Base-by-base conservation (phyloP, 1,284 basidiomycete genomes). In the Phlebopus sp. region DNA sequence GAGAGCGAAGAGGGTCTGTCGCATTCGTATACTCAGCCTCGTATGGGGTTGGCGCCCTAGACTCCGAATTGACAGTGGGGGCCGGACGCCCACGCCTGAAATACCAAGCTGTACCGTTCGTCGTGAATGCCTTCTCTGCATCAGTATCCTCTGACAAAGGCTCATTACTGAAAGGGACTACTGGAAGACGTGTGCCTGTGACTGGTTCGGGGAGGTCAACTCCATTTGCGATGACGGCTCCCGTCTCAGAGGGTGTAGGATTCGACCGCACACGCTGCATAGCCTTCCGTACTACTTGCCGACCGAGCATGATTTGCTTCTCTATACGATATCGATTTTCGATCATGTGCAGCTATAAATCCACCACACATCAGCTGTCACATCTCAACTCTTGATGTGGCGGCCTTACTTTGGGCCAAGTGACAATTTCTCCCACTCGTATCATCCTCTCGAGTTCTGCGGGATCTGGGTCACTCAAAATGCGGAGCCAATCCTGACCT, bases 391-490 rank as follows among this genome's bases (percentile, higher is more conserved):
- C 15, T n/a, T 11, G 6, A 18, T 40, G n/a, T n/a, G 35, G 7
- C 31, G 27, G 13, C 47, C 69, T 46, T 55, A 95, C 88, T 72
- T 94, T 94, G 0, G 94, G 94, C 92, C 92, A 97, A 17, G 94
- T 87, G n/a, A 92, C 93, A n/a, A 82, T 67, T 68, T 96, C 77
- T 4, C 95, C 94, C 2, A 92, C 88, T 45, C 74, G 71, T 52
- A 96, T 80, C 91, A 95, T 93, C 46, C 91, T 74, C 52, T 79
- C 81, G 38, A 97, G 71, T 64, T 95, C 89, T 13, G 69, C 58
- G n/a, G 79, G 78, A 64, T 89, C 82, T 0, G 92, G 92, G 66
- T 97, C 94, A 37, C 83, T 89, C 35, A 97, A 69, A 36, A 97
- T 80, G 39, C 77, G 81, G 46, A 90, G 68, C 91, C 91, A 96